A percentile compares a stretch with the other conserved stretches of the same genome.
phyloP scores from a whole-genome alignment of 345 rosid genomes.

The Lumnitzera racemosa region DNA sequence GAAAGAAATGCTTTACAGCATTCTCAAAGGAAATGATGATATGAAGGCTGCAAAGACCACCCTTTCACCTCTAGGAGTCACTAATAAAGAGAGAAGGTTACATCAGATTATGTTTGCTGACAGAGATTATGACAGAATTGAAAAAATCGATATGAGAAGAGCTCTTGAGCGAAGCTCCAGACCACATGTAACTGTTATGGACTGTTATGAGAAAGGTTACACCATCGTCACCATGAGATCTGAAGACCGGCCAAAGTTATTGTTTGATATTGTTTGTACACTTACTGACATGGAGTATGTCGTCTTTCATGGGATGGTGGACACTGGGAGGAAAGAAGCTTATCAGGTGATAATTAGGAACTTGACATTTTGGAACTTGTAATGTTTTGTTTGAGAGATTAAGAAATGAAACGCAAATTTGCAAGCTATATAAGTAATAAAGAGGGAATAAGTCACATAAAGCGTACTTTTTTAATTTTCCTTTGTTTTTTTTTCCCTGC shows the following conservation, averaged over 20 bases:
- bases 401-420: too few relatives aligned
- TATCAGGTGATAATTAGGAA: slow-evolving; percentile 27
- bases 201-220: slow-evolving; percentile 35
- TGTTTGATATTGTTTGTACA: slow-evolving; percentile 36
- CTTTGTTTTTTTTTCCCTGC: too few relatives aligned
- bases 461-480: background rate
- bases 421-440: too few relatives aligned
- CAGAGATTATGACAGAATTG: slow-evolving; percentile 38
- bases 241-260: slow-evolving; percentile 29
- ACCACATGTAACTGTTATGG: slow-evolving; percentile 25
- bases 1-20: slow-evolving; percentile 31
- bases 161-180: slow-evolving; percentile 2
- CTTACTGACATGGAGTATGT: slow-evolving; percentile 47
- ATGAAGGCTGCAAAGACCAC: slow-evolving; percentile 16
- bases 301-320: slow-evolving; percentile 41
- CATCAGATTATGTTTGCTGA: slow-evolving; percentile 44
- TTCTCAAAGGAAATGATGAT: slow-evolving; percentile 17
- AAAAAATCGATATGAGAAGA: slow-evolving; percentile 1
- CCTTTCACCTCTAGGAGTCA: slow-evolving; percentile 21
- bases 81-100: slow-evolving; percentile 30
- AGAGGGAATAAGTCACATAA: background rate
- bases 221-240: slow-evolving; percentile 34
- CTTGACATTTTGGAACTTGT: background rate
- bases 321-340: slow-evolving; percentile 31
- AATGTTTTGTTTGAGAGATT: too few relatives aligned